Base-by-base conservation (phyloP, 805 yeast genomes). In the Candida pseudoglaebosa region DNA sequence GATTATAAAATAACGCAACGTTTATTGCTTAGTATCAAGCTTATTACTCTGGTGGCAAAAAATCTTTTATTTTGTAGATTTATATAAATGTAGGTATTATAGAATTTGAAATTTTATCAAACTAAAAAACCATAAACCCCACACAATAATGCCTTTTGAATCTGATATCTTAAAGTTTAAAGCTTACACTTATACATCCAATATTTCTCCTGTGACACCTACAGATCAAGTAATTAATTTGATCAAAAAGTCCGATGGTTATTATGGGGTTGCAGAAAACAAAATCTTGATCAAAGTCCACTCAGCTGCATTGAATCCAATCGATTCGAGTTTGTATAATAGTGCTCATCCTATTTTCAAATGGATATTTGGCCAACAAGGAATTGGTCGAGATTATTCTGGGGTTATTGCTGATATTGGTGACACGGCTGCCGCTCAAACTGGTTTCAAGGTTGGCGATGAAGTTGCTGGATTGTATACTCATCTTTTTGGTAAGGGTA, bases 331-430 rank as follows among this genome's bases (percentile, higher is more conserved):
- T n/a, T n/a, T n/a, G n/a, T n/a, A n/a, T n/a, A n/a, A n/a, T n/a
- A n/a, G n/a, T n/a, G n/a, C n/a, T n/a, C n/a, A n/a, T n/a, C n/a
- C n/a, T n/a, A n/a, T n/a, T n/a, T n/a, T n/a, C n/a, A n/a, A n/a
- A n/a, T n/a, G n/a, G n/a, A n/a, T n/a, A n/a, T n/a, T n/a, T 9
- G 43, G 41, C 5, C 41, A 50, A 10, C 50, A 49, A 18, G 62
- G 65, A 2, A 35, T 59, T 21, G 67, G 67, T 4, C 43, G 41
- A 32, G 70, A 64, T 47, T 62, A 54, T 37, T 46, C 65, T 7
- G 70, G 70, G 4, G 53, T 49, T 3, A 49, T 64, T 17, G 62
- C 48, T 3, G 54, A 57, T 9, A 55, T 62, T 39, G 70, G 69
- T 2, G 24, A 44, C 1, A 32, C 39, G 8, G 64, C 59, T 2